Percentiles rank a stretch among this genome's conserved stretches.
Evolutionary conservation across 495 filamentous ascomycete genomes (phyloP).

Genomic region (Glarea lozoyensis): DNA sequence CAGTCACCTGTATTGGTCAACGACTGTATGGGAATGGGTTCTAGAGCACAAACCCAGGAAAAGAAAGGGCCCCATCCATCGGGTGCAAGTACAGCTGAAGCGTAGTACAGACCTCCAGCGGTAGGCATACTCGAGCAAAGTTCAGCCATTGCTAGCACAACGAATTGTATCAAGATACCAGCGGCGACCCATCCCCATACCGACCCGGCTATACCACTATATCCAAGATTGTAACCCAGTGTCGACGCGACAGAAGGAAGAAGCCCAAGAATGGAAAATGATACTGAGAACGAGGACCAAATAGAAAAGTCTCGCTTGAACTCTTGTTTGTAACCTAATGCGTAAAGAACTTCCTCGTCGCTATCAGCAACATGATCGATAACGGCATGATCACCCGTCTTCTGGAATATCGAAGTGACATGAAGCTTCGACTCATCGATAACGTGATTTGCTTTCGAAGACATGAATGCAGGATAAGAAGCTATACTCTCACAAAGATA

Average conservation of each 20-base stretch:
- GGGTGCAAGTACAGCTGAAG: slow-evolving; percentile 65
- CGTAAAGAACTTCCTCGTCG: slow-evolving; percentile 59
- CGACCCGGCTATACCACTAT: slow-evolving; percentile 69
- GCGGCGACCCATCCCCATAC: slow-evolving; percentile 75
- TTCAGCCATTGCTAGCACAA: slow-evolving; percentile 56
- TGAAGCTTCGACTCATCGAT: slow-evolving; percentile 1
- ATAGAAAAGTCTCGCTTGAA: slow-evolving; percentile 70
- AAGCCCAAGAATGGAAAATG: slow-evolving; percentile 63
- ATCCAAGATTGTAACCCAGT: slow-evolving; percentile 67
- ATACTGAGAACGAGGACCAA: slow-evolving; percentile 68
- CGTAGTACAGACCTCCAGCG: slow-evolving; percentile 68
- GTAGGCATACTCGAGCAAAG: slow-evolving; percentile 60
- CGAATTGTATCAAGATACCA: slow-evolving; percentile 60
- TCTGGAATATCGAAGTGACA: slow-evolving; percentile 5
- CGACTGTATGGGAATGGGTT: background rate
- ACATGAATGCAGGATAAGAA: no score
- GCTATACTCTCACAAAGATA: no score
- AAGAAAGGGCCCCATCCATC: slow-evolving; percentile 60
- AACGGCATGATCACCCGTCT: slow-evolving; percentile 5
- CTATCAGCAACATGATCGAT: slow-evolving; percentile 9
- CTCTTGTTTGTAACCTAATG: slow-evolving; percentile 69
- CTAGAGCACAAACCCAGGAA: slow-evolving; percentile 23
- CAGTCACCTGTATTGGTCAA: slow-evolving; percentile 44
- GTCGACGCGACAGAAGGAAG: slow-evolving; percentile 66
- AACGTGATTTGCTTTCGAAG: background rate